Evolutionary conservation across 169 alveolate species (phyloP).

Genomic region (Eimeria falciformis): DNA sequence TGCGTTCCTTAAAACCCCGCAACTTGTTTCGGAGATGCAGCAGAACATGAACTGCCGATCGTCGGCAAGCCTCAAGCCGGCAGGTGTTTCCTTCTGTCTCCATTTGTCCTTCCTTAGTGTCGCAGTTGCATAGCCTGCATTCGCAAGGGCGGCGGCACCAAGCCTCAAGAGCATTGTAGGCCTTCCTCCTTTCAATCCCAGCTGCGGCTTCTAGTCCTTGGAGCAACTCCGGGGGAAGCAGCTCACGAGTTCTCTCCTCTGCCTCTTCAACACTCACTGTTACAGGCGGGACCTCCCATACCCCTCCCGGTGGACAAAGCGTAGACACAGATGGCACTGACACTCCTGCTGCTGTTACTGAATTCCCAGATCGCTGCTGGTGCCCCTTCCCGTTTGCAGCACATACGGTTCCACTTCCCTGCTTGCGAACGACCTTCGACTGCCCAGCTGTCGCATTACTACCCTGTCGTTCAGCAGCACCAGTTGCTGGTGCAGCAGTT

Average conservation of each 20-base stretch:
- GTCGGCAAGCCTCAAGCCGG: slow-evolving; percentile 39
- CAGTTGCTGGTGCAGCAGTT: slow-evolving; percentile 2
- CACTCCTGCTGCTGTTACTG: not conserved
- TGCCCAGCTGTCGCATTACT: not conserved
- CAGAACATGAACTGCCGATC: slow-evolving; percentile 46
- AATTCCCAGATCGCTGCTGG: slow-evolving; percentile 37
- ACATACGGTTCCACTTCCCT: slow-evolving; percentile 9
- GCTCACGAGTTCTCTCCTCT: slow-evolving; percentile 22
- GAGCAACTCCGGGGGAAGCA: slow-evolving; percentile 51
- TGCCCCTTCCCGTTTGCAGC: slow-evolving; percentile 5
- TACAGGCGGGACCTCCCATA: slow-evolving; percentile 71
- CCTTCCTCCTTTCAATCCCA: slow-evolving; percentile 44
- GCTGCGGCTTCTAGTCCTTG: slow-evolving; percentile 51
- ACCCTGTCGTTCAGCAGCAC: not conserved
- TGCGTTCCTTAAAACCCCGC: slow-evolving; percentile 51
- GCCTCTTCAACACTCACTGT: slow-evolving; percentile 63
- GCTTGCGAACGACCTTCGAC: slow-evolving; percentile 19
- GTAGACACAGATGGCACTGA: not conserved
- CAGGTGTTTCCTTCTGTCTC: slow-evolving; percentile 47
- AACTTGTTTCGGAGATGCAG: slow-evolving; percentile 60
- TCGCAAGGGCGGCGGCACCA: slow-evolving; percentile 68
- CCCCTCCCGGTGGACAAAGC: slow-evolving; percentile 37
- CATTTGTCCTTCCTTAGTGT: not conserved
- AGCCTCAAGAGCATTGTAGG: slow-evolving; percentile 42
- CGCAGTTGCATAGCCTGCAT: slow-evolving; percentile 18